Evolutionary conservation across 2,329 filamentous ascomycete genomes (phyloP).

Genomic region (Xylaria sp.): DNA sequence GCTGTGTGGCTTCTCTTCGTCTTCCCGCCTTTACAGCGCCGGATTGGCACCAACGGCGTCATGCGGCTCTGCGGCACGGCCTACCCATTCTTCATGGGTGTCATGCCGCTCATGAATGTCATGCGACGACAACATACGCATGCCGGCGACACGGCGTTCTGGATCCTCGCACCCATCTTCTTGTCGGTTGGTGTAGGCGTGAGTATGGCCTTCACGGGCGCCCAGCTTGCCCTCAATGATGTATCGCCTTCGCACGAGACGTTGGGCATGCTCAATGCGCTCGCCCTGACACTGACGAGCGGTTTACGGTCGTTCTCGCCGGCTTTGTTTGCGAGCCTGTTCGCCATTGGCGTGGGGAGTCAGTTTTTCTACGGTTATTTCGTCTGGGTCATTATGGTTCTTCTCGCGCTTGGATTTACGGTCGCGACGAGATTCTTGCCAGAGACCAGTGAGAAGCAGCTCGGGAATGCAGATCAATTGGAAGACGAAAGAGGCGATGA

Average conservation of each 20-base stretch:
- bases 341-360: conserved; percentile 67
- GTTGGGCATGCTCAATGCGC: conserved; percentile 73
- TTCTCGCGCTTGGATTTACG: conserved; percentile 33
- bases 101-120: conserved; percentile 59
- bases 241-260: conserved; percentile 67
- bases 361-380: conserved; percentile 68
- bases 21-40: conserved; percentile 71
- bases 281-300: conserved; percentile 66
- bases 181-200: conserved; percentile 66
- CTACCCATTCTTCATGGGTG: conserved; percentile 69
- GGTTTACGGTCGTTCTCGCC: conserved; percentile 70
- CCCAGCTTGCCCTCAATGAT: conserved; percentile 78
- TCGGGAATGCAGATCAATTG: background rate
- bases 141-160: conserved; percentile 56
- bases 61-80: conserved; percentile 60
- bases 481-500: background rate
- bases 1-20: conserved; percentile 72
- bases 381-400: conserved; percentile 63
- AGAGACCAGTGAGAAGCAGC: conserved; percentile 8
- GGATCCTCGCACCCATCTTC: conserved; percentile 52
- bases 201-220: conserved; percentile 71
- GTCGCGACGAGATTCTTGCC: conserved; percentile 43
- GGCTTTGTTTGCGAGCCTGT: conserved; percentile 69
- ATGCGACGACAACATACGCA: conserved; percentile 57
- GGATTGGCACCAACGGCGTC: conserved; percentile 69